These are phyloP conservation scores for Ganoderma lingzhi DNA, from an alignment of 1,284 basidiomycete genomes.

Conservation along the genomic window DNA sequence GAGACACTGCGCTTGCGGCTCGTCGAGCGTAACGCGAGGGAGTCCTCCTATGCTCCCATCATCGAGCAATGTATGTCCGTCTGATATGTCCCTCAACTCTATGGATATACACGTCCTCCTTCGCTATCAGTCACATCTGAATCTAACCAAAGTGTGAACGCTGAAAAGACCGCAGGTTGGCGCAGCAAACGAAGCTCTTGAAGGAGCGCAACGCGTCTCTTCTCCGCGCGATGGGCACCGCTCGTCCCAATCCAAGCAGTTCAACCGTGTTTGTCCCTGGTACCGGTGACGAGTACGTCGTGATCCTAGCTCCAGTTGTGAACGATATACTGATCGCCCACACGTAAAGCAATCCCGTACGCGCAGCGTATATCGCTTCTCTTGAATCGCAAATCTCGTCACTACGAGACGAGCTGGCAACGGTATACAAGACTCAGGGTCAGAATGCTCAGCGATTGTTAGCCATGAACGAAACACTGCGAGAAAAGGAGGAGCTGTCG, in stretches of 20 bases:
- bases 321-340: constrained; percentile 12
- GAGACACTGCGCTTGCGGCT: constrained; percentile 80
- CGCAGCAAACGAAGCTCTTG: constrained; percentile 87
- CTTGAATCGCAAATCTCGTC: constrained; percentile 94
- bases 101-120: constrained; percentile 20
- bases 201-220: constrained; percentile 91
- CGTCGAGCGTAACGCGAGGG: constrained; percentile 78
- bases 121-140: constrained; percentile 15
- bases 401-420: constrained; percentile 89
- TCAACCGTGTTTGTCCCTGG: constrained; percentile 70
- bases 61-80: constrained; percentile 85
- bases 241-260: constrained; percentile 69
- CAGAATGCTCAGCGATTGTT: constrained; percentile 94
- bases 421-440: constrained; percentile 95
- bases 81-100: constrained; percentile 19
- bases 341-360: constrained; percentile 69
- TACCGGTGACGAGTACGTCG: constrained; percentile 76
- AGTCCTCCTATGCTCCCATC: constrained; percentile 80
- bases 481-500: constrained; percentile 88
- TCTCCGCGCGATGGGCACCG: constrained; percentile 78
- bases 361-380: constrained; percentile 87
- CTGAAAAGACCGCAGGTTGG: constrained; percentile 83
- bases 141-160: constrained; percentile 36
- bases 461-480: constrained; percentile 92
- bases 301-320: constrained; percentile 18